Base-by-base conservation (phyloP, 352 stramenopile genomes). In the Pythium apleroticum region DNA sequence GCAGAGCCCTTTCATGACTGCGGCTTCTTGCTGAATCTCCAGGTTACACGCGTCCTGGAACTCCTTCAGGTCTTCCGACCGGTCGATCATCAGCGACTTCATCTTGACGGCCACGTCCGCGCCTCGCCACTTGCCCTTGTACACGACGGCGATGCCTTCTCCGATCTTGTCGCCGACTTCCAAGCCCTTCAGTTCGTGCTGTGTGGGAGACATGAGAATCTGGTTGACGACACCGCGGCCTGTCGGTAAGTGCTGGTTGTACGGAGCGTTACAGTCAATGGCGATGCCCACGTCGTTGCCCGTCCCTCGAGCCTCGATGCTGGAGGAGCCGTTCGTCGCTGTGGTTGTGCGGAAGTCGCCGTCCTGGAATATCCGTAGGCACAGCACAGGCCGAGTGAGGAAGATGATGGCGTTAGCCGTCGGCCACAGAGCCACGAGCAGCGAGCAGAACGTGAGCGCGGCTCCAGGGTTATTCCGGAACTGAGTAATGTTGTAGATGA, bases 71-170 rank as follows among this genome's bases (percentile, higher is more conserved):
- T 88, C 74, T 20, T 87, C 81, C 0, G 60, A 67, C 11, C 72
- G 78, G 58, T 95, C 84, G 45, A 92, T 65, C 59, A 94, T 71
- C 20, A 95, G 74, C 41, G 81, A 78, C 65, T 91, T 89, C 83
- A 93, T 95, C 78, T 99, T 99, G 37, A 98, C 92, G 6, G 97
- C 97, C 12, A 99, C 96, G 43, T 97, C 81, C 3, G 94, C 98
- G 30, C 96, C 96, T 31, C 93, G 84, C 97, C 97, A 99, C 60
- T 91, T 97, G 68, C 93, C 98, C 31, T 91, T 90, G 73, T 98
- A 98, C 57, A 99, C 98, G 17, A 95, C 86, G 5, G 86, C 86
- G 20, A 95, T 88, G 41, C 86, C 86, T 52, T 93, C 76, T 24
- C 86, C 86, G 55, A 95, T 95, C 60, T 95, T 92, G 17, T 92